These are phyloP conservation scores for Pythium periplocum DNA, from an alignment of 352 stramenopile species.

Conservation along the genomic window DNA sequence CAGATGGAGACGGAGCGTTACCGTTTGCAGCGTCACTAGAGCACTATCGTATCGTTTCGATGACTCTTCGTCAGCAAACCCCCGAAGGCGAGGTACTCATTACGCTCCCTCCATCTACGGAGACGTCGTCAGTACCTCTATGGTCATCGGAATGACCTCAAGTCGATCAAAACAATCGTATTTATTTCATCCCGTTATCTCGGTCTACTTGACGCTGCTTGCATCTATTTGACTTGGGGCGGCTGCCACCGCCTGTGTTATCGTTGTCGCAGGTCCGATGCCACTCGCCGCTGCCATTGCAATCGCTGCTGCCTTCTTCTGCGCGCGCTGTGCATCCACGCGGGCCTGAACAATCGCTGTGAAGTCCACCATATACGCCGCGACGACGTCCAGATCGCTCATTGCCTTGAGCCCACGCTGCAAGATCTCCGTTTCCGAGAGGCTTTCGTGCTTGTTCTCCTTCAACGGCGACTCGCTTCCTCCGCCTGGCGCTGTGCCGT, in stretches of 20 bases:
- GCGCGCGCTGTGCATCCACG: conserved; percentile 61
- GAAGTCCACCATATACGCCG: conserved; percentile 93
- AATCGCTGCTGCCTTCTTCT: conserved; percentile 49
- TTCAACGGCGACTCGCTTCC: conserved; percentile 6
- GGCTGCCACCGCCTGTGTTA: not conserved
- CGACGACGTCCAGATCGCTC: conserved; percentile 89
- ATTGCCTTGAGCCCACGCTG: conserved; percentile 84
- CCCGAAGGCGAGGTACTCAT: conserved; percentile 12
- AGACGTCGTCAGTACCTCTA: too few species aligned
- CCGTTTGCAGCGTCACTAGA: conserved; percentile 2
- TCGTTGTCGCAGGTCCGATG: not conserved
- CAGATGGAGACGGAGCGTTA: too few species aligned
- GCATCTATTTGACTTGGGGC: conserved; percentile 9
- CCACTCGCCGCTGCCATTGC: conserved; percentile 11
- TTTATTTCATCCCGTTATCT: not conserved
- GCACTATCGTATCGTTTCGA: conserved; percentile 17
- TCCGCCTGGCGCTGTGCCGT: not conserved
- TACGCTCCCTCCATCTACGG: conserved; percentile 7
- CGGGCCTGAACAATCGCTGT: conserved; percentile 71
- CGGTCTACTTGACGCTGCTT: conserved; percentile 9
- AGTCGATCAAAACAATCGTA: too few species aligned
- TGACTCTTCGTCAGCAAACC: conserved; percentile 10
- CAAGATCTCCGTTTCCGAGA: conserved; percentile 80
- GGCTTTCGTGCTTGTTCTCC: conserved; percentile 28
- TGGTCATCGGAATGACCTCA: too few species aligned